Conservation (phyloP, 164 flowering plant genomes). For the Houttuynia cordata region DNA sequence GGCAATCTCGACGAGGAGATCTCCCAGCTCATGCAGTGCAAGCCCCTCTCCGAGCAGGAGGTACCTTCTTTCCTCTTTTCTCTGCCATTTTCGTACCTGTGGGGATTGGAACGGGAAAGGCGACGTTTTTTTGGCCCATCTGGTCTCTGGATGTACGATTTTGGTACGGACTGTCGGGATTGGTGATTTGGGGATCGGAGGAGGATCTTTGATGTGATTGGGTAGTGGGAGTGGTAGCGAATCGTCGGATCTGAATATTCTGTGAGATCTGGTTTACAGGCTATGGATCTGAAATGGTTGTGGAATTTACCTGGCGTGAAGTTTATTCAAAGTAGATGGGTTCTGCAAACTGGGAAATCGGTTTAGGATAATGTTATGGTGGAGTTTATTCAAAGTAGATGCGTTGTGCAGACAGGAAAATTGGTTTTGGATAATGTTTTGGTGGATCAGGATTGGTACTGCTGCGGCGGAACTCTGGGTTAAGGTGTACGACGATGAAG, state of each 20-base stretch:
- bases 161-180: neutral
- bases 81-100: neutral
- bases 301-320: neutral
- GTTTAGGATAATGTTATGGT: too few species aligned
- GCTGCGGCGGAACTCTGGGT: neutral
- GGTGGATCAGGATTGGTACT: neutral
- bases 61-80: slow-evolving; percentile 23
- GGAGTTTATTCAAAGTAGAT: neutral
- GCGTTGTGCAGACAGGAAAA: neutral
- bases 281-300: neutral
- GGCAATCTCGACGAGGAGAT: slow-evolving; percentile 80
- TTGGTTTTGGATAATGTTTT: neutral
- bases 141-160: neutral
- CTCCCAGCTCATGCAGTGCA: slow-evolving; percentile 94
- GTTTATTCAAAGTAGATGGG: too few species aligned
- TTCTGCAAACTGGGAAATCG: too few species aligned
- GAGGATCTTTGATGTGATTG: neutral
- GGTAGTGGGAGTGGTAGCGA: neutral
- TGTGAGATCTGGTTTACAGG: neutral
- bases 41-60: slow-evolving; percentile 85
- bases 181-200: neutral
- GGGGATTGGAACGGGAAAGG: too few species aligned
- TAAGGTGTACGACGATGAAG: neutral
- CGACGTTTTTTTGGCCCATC: too few species aligned
- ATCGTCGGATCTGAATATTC: neutral